Conservation (phyloP, 2,329 filamentous ascomycete species). For the Camptophora hylomeconis region DNA sequence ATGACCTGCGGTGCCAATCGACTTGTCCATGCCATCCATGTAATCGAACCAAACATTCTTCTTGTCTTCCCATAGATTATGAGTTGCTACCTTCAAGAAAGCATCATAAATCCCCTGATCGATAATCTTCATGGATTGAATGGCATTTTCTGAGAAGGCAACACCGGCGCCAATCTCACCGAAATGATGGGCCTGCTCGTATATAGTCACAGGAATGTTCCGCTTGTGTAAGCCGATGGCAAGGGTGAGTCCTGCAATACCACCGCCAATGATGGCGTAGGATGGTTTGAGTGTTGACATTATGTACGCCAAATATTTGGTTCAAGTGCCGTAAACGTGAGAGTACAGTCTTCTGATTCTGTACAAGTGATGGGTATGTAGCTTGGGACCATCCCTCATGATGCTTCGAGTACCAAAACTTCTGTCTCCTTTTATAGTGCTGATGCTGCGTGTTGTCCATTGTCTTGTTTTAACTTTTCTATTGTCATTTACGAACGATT, state of each 20-base stretch:
- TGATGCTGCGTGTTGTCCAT: no score
- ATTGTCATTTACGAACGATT: no score
- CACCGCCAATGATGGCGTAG: conserved; percentile 22
- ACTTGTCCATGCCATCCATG: conserved; percentile 21
- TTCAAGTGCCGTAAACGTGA: no score
- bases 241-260: conserved; percentile 17
- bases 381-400: no score
- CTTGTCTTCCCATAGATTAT: conserved; percentile 21
- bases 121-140: conserved; percentile 34
- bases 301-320: no score
- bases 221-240: conserved; percentile 17
- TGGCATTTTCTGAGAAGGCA: conserved; percentile 34
- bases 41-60: conserved; percentile 30
- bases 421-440: no score
- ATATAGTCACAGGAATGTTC: conserved; percentile 21
- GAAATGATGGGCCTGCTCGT: conserved; percentile 36
- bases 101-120: conserved; percentile 27
- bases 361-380: no score
- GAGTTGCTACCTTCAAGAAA: conserved; percentile 25
- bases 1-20: conserved; percentile 16
- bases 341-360: no score
- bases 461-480: no score
- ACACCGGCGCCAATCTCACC: conserved; percentile 41
- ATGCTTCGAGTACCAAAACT: no score
- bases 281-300: no score